Evolutionary conservation across 2,329 filamentous ascomycete genomes (phyloP).

Genomic region (Hypomyces rosellus): DNA sequence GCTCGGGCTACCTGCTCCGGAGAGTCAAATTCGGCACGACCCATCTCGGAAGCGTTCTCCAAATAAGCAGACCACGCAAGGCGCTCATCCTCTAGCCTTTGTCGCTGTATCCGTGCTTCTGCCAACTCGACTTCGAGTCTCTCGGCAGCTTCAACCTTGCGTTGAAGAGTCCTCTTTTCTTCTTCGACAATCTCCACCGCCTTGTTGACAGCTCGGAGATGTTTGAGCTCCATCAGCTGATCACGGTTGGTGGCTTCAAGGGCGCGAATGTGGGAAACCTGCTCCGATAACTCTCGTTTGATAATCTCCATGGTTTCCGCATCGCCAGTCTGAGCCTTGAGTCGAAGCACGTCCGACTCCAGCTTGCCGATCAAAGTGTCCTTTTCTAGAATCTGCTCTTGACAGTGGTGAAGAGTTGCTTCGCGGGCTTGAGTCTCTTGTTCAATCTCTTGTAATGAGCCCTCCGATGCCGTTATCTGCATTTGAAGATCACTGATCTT

Average conservation of each 20-base stretch:
- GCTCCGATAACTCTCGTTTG: slow-evolving; percentile 81
- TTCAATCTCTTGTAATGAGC: slow-evolving; percentile 51
- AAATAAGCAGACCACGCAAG: slow-evolving; percentile 82
- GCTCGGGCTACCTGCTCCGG: slow-evolving; percentile 83
- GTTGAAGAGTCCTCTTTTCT: slow-evolving; percentile 79
- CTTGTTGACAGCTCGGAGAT: slow-evolving; percentile 73
- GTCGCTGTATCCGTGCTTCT: slow-evolving; percentile 75
- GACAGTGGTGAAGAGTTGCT: slow-evolving; percentile 50
- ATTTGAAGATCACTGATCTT: slow-evolving; percentile 49
- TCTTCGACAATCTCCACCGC: slow-evolving; percentile 93
- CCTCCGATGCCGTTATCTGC: slow-evolving; percentile 40
- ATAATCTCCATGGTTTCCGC: slow-evolving; percentile 79
- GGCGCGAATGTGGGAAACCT: slow-evolving; percentile 82
- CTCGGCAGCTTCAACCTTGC: slow-evolving; percentile 68
- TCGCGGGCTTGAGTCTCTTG: slow-evolving; percentile 53
- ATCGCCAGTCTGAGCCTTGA: slow-evolving; percentile 84
- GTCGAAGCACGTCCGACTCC: slow-evolving; percentile 73
- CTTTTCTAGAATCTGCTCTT: slow-evolving; percentile 60
- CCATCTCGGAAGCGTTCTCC: slow-evolving; percentile 56
- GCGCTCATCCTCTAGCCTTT: slow-evolving; percentile 83
- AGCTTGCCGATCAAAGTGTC: slow-evolving; percentile 67
- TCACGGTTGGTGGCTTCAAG: slow-evolving; percentile 77
- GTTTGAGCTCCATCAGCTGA: slow-evolving; percentile 71
- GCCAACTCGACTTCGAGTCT: slow-evolving; percentile 68
- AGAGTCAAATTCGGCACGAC: slow-evolving; percentile 72